Conservation (phyloP, 2,329 filamentous ascomycete genomes). For the Gaeumannomyces sp. region DNA sequence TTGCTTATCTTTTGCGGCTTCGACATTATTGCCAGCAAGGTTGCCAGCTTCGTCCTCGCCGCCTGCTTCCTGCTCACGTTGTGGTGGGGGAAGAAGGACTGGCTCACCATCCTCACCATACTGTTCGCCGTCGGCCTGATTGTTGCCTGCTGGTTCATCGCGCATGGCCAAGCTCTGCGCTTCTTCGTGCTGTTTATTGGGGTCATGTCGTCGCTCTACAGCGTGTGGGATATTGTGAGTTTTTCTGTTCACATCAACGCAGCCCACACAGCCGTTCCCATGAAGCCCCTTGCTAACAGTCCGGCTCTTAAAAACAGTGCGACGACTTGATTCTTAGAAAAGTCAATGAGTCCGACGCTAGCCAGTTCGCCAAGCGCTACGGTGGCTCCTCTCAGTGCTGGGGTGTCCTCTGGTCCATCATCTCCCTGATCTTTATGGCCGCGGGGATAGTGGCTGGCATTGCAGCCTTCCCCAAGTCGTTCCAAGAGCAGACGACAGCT, state of each 20-base stretch:
- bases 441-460: conserved; percentile 68
- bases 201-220: conserved; percentile 75
- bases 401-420: conserved; percentile 71
- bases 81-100: conserved; percentile 76
- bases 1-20: conserved; percentile 75
- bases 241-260: neutral
- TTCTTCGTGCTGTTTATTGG: conserved; percentile 71
- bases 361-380: conserved; percentile 71
- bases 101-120: conserved; percentile 68
- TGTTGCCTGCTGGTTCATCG: conserved; percentile 74
- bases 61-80: conserved; percentile 72
- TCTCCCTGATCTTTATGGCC: conserved; percentile 67
- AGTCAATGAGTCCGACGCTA: conserved; percentile 73
- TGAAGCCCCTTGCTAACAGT: neutral
- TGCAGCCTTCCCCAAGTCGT: conserved; percentile 68
- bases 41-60: conserved; percentile 67
- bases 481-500: conserved; percentile 62
- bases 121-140: conserved; percentile 64
- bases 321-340: conserved; percentile 76
- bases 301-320: conserved; percentile 39
- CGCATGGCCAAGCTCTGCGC: conserved; percentile 64
- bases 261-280: neutral
- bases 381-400: conserved; percentile 76
- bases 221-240: conserved; percentile 71
- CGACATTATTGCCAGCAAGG: conserved; percentile 72